Conservation (phyloP, 2,329 filamentous ascomycete species). For the Trichoderma gracile region DNA sequence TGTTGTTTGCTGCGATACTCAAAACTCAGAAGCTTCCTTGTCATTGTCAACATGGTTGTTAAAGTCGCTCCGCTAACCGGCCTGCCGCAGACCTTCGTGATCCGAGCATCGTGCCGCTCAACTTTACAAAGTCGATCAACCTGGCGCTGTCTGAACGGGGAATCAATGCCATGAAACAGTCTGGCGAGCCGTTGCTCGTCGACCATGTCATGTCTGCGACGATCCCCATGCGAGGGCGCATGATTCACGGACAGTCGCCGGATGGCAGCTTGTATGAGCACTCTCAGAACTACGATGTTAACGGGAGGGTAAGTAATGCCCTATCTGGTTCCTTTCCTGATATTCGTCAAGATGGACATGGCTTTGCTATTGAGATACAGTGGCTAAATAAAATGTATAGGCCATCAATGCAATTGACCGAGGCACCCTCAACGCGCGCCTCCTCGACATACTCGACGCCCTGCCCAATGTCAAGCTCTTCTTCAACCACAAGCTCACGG, state of each 20-base stretch:
- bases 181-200: constrained; percentile 66
- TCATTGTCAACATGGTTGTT: constrained; percentile 7
- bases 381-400: constrained; percentile 45
- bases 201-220: constrained; percentile 73
- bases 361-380: neutral
- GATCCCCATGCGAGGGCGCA: constrained; percentile 91
- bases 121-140: constrained; percentile 99
- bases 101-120: constrained; percentile 77
- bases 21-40: neutral
- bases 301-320: constrained; percentile 69
- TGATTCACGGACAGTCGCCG: constrained; percentile 78
- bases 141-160: constrained; percentile 90
- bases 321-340: too few species aligned
- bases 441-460: constrained; percentile 79
- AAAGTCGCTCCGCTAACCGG: constrained; percentile 16
- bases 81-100: constrained; percentile 75
- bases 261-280: constrained; percentile 72
- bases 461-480: constrained; percentile 88
- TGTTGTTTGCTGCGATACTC: neutral
- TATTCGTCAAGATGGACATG: too few species aligned
- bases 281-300: constrained; percentile 86
- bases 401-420: constrained; percentile 85
- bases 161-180: constrained; percentile 79
- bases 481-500: constrained; percentile 91
- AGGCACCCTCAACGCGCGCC: constrained; percentile 74